phyloP scores from a whole-genome alignment of 345 rosid species.

The Brassica incana region DNA sequence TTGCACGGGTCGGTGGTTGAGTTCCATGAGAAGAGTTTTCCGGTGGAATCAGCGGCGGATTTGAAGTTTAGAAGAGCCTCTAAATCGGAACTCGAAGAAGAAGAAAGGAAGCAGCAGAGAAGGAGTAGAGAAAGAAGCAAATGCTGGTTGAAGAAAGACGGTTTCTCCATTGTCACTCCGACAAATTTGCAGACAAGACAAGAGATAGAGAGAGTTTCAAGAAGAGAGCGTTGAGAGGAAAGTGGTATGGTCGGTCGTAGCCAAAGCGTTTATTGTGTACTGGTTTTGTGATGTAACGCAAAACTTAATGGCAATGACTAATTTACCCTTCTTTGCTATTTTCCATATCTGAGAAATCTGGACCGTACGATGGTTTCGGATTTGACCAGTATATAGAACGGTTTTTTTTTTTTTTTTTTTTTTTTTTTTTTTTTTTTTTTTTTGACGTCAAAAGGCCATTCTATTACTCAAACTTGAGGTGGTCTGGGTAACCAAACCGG shows the following conservation, averaged over 20 bases:
- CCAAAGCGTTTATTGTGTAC: background rate
- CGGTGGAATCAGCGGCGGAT: constrained; percentile 52
- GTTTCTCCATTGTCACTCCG: constrained; percentile 51
- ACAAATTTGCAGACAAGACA: constrained; percentile 1
- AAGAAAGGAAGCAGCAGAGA: constrained; percentile 24
- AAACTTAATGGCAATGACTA: constrained; percentile 6
- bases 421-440: no score
- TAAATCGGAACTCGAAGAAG: constrained; percentile 52
- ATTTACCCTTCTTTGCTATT: constrained; percentile 17
- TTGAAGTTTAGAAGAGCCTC: constrained; percentile 57
- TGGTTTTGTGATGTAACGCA: background rate
- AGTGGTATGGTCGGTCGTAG: constrained; percentile 33
- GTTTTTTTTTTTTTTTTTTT: no score
- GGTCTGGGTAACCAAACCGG: no score
- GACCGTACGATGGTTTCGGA: constrained; percentile 21
- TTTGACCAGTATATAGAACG: constrained; percentile 14
- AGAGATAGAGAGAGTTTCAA: background rate
- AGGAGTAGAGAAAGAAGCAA: constrained; percentile 21
- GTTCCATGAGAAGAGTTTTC: constrained; percentile 66
- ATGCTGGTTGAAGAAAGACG: background rate
- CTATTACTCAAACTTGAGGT: no score
- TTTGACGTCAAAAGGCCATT: no score
- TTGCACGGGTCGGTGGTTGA: constrained; percentile 51
- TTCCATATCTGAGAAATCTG: background rate
- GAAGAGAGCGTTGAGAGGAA: constrained; percentile 24